Evolutionary conservation across 148 eudicot species (phyloP).

Genomic region (Arctostaphylos glauca): DNA sequence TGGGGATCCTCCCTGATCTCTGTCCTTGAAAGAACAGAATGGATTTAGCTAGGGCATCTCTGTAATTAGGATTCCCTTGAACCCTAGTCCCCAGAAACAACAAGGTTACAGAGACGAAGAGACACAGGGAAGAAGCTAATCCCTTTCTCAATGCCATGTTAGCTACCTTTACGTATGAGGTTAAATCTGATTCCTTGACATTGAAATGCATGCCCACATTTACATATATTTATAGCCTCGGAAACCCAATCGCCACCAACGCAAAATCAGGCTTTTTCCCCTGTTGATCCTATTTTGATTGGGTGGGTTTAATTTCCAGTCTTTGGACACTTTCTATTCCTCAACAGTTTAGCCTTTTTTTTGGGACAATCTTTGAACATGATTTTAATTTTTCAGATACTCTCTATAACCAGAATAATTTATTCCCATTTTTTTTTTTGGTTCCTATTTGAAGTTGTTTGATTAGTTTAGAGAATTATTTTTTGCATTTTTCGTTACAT

Average conservation of each 20-base stretch:
- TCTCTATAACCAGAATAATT: too few relatives aligned
- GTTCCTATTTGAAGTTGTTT: too few relatives aligned
- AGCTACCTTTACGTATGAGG: background rate
- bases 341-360: background rate
- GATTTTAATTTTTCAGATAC: too few relatives aligned
- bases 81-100: conserved; percentile 20
- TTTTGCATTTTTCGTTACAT: too few relatives aligned
- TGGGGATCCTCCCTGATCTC: conserved; percentile 68
- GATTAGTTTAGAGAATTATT: too few relatives aligned
- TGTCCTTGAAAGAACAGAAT: conserved; percentile 87
- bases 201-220: too few relatives aligned
- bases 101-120: conserved; percentile 18
- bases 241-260: conserved; percentile 18
- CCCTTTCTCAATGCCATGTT: conserved; percentile 21
- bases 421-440: too few relatives aligned
- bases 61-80: conserved; percentile 51
- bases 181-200: background rate
- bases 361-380: too few relatives aligned
- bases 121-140: conserved; percentile 7
- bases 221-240: conserved; percentile 1
- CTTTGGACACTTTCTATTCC: background rate
- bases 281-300: background rate
- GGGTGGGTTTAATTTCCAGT: background rate
- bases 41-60: conserved; percentile 78
- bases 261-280: conserved; percentile 31